phyloP scores from a whole-genome alignment of 192 early-diverging fungal genomes.

The Coemansia sp. region DNA sequence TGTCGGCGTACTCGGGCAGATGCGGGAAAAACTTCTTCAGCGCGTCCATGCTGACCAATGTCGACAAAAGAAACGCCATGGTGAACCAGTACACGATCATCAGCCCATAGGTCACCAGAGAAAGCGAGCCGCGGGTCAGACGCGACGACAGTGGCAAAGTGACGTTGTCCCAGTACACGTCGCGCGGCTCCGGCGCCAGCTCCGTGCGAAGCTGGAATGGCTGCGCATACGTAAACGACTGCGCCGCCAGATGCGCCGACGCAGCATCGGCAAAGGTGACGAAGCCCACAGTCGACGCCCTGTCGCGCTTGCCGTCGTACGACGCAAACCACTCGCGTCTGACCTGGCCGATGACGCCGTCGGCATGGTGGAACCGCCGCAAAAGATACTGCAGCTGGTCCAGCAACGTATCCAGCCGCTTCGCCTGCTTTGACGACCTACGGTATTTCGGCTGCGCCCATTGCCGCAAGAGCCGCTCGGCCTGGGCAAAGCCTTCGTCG shows the following conservation, averaged over 20 bases:
- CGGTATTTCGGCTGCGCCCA: slow-evolving; percentile 36
- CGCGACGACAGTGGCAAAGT: slow-evolving; percentile 30
- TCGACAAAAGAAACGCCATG: slow-evolving; percentile 63
- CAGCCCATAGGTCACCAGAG: slow-evolving; percentile 56
- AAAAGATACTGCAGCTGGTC: slow-evolving; percentile 58
- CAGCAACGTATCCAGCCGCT: slow-evolving; percentile 16
- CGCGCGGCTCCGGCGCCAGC: slow-evolving; percentile 47
- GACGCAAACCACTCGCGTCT: slow-evolving; percentile 42
- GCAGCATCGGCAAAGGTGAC: slow-evolving; percentile 41
- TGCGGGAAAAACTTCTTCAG: slow-evolving; percentile 56
- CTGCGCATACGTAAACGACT: slow-evolving; percentile 44
- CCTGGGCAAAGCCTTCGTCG: not conserved
- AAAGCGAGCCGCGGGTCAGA: slow-evolving; percentile 16
- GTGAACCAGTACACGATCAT: slow-evolving; percentile 72
- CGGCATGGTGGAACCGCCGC: slow-evolving; percentile 58
- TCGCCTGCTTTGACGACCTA: slow-evolving; percentile 6
- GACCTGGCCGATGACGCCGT: slow-evolving; percentile 54
- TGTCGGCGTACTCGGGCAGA: slow-evolving; percentile 36
- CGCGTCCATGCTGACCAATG: slow-evolving; percentile 54
- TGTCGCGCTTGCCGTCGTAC: slow-evolving; percentile 33
- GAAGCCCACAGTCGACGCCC: slow-evolving; percentile 43
- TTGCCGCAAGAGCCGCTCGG: slow-evolving; percentile 15
- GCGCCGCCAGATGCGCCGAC: slow-evolving; percentile 44
- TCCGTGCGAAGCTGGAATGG: slow-evolving; percentile 47
- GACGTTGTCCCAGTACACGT: slow-evolving; percentile 48